Evolutionary conservation across 257 asterid genomes (phyloP), one percentile per base, ranked within the genome.

Genomic region (Solanum medicagineum): DNA sequence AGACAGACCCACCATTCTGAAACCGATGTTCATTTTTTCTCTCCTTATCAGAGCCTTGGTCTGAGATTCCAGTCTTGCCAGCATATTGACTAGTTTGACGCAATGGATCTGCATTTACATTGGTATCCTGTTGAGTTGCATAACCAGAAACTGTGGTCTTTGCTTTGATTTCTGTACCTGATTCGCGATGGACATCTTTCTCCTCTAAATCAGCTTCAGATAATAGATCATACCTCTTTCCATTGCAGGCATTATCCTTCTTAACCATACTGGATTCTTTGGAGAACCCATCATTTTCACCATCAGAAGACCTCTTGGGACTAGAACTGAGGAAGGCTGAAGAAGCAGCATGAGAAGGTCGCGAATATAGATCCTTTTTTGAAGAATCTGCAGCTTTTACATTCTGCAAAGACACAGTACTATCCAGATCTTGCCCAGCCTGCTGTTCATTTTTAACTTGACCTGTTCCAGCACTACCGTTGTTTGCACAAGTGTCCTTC

Each of bases 261-360:
- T 90, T 89, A 74, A 60, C 87, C 66, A 73, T 84, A 29, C 87
- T 89, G 15, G 88, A 68, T 62, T 83, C 89, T 60, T 59, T 86
- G 73, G 84, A 84, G 60, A 89, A 88, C 73, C 87, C 89, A 75
- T 49, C 16, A 73, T 87, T 90, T 86, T 90, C 97, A 84, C 89
- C 89, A 65, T 86, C 84, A 22, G 85, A 86, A 86, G 86, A 87
- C 89, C 89, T 87, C 89, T 92, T 89, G 80, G 94, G 93, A 89
- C 90, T 90, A 56, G 84, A 89, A 15, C 82, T 66, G 60, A 89
- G 53, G 8, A 89, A 81, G 83, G 88, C 94, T 56, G 99, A 97
- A 89, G 92, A 94, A 83, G 98, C 96, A 81, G 97, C 94, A 85
- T 86, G 90, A 75, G 94, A 90, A 83, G 94, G 95, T 45, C 81